Evolutionary conservation across 257 asterid genomes (phyloP), one percentile per base, ranked within the genome.

Genomic region (Asclepias syriaca): DNA sequence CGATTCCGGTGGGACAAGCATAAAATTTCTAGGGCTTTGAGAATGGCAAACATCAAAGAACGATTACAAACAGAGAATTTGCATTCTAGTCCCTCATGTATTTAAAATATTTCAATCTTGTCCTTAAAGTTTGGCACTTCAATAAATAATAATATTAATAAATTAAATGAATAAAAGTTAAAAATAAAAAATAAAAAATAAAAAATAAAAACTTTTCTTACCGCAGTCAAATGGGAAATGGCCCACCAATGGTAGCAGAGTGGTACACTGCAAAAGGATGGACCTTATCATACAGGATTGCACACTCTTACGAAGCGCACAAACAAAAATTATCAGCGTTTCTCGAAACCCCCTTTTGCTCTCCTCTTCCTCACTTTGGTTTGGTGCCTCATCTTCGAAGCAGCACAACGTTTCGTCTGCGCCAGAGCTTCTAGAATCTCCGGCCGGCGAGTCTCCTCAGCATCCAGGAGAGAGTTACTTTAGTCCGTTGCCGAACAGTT

Each of bases 301-400:
- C 10, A 0, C 5, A 32, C 46, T 61, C 61, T 0, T 61, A 32
- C 13, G 66, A 15, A 61, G 32, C 48, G 8, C 66, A 32, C 46
- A 45, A 32, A 40, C 55, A 1, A 59, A 29, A 40, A 37, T 32
- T 50, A 50, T 58, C 21, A 51, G 71, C 58, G n/a, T 3, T 67
- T 79, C 83, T 75, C 22, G 77, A 75, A 79, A 66, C 14, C 74
- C 58, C 79, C 51, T 58, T 2, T 43, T 43, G 10, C 15, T 39
- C 34, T 27, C 53, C 19, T 50, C 51, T 12, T 46, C 53, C 45
- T 6, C 60, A 43, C 13, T 58, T 49, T 11, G 54, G 53, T 22
- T 49, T 11, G 54, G 53, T 22, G 80, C 81, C 78, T 76, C 81
- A 72, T 72, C 78, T 43, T 76, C 69, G 55, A 19, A 71, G 7